These are phyloP conservation scores for Oryza meridionalis DNA, from an alignment of 176 grass and related monocot genomes.

Conservation along the genomic window DNA sequence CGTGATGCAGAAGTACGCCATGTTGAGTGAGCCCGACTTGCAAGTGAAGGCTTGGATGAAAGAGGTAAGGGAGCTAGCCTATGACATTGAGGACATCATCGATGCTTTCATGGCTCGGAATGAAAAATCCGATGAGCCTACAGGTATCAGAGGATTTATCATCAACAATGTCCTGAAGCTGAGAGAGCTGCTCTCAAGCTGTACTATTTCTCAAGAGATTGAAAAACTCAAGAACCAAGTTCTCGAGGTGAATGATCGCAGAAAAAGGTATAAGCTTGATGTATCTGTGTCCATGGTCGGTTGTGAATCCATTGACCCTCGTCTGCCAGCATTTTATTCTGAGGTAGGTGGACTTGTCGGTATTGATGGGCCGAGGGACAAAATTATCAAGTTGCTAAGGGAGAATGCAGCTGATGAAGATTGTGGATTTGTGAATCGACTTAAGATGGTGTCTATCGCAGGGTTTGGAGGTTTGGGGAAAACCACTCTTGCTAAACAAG, in stretches of 20 bases:
- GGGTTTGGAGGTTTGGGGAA: conserved; percentile 36
- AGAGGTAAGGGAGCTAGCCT: conserved; percentile 23
- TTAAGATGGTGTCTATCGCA: conserved; percentile 15
- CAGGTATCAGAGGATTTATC: not conserved
- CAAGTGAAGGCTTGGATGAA: not conserved
- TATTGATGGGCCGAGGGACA: not conserved
- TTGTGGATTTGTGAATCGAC: not conserved
- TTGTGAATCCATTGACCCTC: not conserved
- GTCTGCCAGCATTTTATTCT: not conserved
- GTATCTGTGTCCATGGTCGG: not conserved
- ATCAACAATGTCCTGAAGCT: not conserved
- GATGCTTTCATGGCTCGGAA: not conserved
- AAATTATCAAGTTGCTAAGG: conserved; percentile 21
- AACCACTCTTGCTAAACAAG: conserved; percentile 20
- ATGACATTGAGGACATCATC: conserved; percentile 32
- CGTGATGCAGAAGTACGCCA: not conserved
- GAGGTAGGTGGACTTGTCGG: conserved; percentile 7
- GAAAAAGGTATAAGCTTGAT: not conserved
- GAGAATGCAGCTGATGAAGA: not conserved
- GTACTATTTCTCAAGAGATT: not conserved
- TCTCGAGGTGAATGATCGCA: not conserved
- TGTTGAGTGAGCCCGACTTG: not conserved
- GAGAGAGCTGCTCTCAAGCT: not conserved
- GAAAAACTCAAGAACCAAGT: not conserved
- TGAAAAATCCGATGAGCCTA: not conserved